Base-by-base conservation (phyloP, 306 rosid genomes). In the Prunus padus region DNA sequence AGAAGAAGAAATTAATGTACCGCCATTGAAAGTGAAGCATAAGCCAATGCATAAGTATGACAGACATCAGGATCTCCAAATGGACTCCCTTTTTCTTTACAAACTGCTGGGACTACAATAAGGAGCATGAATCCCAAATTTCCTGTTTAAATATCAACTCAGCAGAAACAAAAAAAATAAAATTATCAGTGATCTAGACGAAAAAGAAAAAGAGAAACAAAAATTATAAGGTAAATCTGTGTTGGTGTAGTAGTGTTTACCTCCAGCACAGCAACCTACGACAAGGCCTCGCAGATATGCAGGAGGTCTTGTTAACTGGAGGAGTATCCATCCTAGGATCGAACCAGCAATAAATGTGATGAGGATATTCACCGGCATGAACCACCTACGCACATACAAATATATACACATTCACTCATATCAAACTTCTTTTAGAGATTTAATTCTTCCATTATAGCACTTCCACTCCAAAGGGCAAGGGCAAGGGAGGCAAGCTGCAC, bases 1-100 rank as follows among this genome's bases (percentile, higher is more conserved):
- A 31, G 45, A 65, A 22, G 23, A 57, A 57, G 16, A 28, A 20
- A 11, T 23, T 11, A 6, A 57, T 15, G 37, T 37, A 82, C 93
- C 23, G 93, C 93, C 87, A 88, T 79, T 40, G 93, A 88, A 67
- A 88, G 93, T 11, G 90, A 84, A 82, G 76, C 86, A 73, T 88
- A 88, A 63, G 87, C 89, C 84, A 88, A 30, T 33, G 90, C 90
- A 40, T 70, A 71, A 13, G 85, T 78, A 49, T 78, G 50, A 77
- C 90, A 88, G 8, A 61, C 74, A 51, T 76, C 83, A 19, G 93
- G 61, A 63, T 8, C 87, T 51, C 89, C 93, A 80, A 88, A 88
- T 0, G 90, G 93, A 54, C 86, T 85, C 74, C 89, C 90, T 76
- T 77, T 82, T 60, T 88, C 93, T 82, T 79, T 80, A 65, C 93